These are phyloP conservation scores for Bruguiera hainesii DNA, from an alignment of 441 rosid genomes.

Conservation along the genomic window DNA sequence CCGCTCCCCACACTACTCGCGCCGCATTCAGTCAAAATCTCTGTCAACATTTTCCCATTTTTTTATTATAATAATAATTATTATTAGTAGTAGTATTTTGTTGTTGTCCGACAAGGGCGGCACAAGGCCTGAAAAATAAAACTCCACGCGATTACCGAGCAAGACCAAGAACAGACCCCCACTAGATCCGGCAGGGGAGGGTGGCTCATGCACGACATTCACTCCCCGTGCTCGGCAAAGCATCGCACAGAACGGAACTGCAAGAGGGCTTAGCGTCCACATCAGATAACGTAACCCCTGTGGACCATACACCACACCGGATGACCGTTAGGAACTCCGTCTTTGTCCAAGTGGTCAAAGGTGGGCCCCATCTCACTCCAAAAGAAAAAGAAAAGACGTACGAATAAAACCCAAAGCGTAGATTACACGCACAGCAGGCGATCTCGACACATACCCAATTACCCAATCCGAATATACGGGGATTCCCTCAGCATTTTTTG, in stretches of 20 bases:
- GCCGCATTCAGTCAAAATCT: no score
- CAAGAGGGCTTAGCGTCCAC: slow-evolving; percentile 25
- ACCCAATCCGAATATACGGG: slow-evolving; percentile 21
- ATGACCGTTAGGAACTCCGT: slow-evolving; percentile 48
- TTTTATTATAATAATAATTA: not conserved
- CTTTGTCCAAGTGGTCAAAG: slow-evolving; percentile 11
- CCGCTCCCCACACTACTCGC: no score
- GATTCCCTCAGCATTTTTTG: not conserved
- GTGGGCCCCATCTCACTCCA: slow-evolving; percentile 25
- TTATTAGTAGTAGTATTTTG: no score
- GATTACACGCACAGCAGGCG: slow-evolving; percentile 20
- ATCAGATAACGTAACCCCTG: slow-evolving; percentile 14
- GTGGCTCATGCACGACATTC: no score
- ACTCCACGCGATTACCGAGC: no score
- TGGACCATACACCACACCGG: slow-evolving; percentile 18
- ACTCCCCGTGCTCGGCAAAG: not conserved
- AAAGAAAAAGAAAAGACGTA: no score
- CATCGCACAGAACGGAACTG: not conserved
- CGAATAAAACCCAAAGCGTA: slow-evolving; percentile 5
- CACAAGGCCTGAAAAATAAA: no score
- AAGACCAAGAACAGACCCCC: no score
- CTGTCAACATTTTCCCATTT: not conserved
- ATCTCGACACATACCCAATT: slow-evolving; percentile 11
- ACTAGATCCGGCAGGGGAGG: no score
- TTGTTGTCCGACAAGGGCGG: no score